phyloP scores from a whole-genome alignment of 257 asterid genomes.

The Capsicum rhomboideum region DNA sequence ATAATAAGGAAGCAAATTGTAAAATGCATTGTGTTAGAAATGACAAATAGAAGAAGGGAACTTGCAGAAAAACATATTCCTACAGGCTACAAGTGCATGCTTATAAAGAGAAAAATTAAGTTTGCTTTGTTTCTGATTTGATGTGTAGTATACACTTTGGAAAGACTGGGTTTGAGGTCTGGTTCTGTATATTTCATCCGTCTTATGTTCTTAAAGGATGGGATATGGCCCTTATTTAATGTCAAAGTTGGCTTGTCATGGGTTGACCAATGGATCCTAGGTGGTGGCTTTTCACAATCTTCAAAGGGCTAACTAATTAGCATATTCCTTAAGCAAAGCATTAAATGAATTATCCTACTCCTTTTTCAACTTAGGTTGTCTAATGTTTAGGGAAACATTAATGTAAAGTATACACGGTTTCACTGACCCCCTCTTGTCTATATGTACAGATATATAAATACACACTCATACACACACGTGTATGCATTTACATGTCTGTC shows the following conservation, averaged over 20 bases:
- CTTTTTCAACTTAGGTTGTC: background rate
- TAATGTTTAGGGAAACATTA: background rate
- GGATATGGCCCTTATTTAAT: background rate
- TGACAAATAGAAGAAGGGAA: background rate
- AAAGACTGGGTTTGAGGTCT: background rate
- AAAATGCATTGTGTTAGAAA: background rate
- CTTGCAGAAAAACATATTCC: background rate
- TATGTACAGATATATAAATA: background rate
- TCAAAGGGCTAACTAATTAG: background rate
- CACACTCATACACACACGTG: background rate
- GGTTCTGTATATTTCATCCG: background rate
- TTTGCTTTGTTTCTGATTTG: background rate
- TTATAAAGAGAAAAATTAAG: background rate
- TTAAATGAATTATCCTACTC: background rate
- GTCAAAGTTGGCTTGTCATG: background rate
- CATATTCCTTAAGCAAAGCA: background rate
- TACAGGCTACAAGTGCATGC: background rate
- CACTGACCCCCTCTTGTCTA: background rate
- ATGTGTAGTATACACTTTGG: background rate
- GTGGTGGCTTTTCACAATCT: background rate
- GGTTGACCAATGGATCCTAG: background rate
- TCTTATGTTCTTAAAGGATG: background rate
- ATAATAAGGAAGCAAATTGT: background rate
- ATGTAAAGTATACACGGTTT: background rate
- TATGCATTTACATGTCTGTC: background rate